Base-by-base conservation (phyloP, 257 asterid genomes). In the Solanum pinnatisectum region DNA sequence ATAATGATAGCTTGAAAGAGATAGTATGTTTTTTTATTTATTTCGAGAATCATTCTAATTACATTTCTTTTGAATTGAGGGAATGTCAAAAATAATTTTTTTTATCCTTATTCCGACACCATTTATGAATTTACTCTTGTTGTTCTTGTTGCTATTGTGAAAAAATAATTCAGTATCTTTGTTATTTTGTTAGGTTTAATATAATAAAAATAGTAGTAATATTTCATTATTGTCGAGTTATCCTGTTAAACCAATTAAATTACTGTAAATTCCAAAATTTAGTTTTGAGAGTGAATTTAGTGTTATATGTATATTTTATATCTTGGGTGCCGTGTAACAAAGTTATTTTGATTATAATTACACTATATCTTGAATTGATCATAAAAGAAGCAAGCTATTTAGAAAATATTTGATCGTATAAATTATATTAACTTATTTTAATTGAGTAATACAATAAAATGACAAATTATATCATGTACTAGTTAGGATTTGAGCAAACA, bases 11-110 rank as follows among this genome's bases (percentile, higher is more conserved):
- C 23, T 44, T 78, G 8, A 8, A 2, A 8, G 23, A 18, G 10
- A 42, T 42, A 0, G 8, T 25, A 76, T 14, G 7, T 42, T 40
- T 52, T 52, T 78, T 25, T 14, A 4, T 14, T 78, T 78, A 42
- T 0, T 71, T 36, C 0, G 0, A 74, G 5, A 74, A 10, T 0
- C 4, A 18, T 56, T 56, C 0, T 56, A 56, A 2, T 68, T 25
- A 6, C 18, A 67, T 27, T 67, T 27, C 0, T 10, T 11, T 27
- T 6, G 4, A 68, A 0, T 3, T 0, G 11, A 30, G 0, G 4
- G 3, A 1, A 32, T 30, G 2, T 20, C 0, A 3, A 27, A 68
- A 14, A 15, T 0, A 68, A 27, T 20, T 56, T 7, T 52, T 5
- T 52, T 56, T 56, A 56, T 56, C 25, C n/a, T 20, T 56, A 0